A percentile compares a stretch with the other conserved stretches of the same genome.
These are phyloP conservation scores for Tuber borchii DNA, from an alignment of 495 filamentous ascomycete genomes.

Conservation along the genomic window DNA sequence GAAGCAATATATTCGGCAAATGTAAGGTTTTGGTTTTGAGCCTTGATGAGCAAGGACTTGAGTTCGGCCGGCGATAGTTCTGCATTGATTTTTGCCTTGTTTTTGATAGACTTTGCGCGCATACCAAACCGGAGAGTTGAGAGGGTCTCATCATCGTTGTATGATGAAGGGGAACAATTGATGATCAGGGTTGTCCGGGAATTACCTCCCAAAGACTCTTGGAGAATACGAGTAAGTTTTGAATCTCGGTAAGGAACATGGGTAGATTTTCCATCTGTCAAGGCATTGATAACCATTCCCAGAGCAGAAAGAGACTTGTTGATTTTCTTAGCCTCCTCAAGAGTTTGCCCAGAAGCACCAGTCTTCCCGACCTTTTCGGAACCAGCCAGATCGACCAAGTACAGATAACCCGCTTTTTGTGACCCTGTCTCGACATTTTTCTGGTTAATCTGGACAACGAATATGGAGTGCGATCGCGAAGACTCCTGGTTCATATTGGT, in stretches of 20 bases:
- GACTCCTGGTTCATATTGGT: conserved; percentile 99
- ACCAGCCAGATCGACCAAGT: conserved; percentile 94
- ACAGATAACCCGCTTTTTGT: conserved; percentile 90
- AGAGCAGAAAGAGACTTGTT: conserved; percentile 98
- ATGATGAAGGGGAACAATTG: conserved; percentile 96
- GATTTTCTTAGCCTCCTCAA: conserved; percentile 99
- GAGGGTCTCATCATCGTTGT: conserved; percentile 93
- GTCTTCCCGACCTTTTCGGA: conserved; percentile 99
- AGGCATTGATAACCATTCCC: conserved; percentile 96
- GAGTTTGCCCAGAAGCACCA: conserved; percentile 90
- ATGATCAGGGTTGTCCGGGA: conserved; percentile 95
- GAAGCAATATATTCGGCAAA: conserved; percentile 78
- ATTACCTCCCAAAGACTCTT: conserved; percentile 95
- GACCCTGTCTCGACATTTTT: conserved; percentile 98
- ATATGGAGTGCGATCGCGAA: conserved; percentile 96
- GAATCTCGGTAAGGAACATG: conserved; percentile 97
- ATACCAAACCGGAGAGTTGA: conserved; percentile 93
- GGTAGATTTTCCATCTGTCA: conserved; percentile 97
- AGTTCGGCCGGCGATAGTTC: conserved; percentile 92
- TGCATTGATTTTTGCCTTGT: conserved; percentile 99
- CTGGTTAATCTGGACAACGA: conserved; percentile 93
- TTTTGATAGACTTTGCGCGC: conserved; percentile 96
- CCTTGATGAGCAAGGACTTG: conserved; percentile 84
- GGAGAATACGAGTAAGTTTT: conserved; percentile 91
- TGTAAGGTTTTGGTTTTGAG: conserved; percentile 77